Base-by-base conservation (phyloP, 2,329 filamentous ascomycete genomes). In the Verticillium dahliae region DNA sequence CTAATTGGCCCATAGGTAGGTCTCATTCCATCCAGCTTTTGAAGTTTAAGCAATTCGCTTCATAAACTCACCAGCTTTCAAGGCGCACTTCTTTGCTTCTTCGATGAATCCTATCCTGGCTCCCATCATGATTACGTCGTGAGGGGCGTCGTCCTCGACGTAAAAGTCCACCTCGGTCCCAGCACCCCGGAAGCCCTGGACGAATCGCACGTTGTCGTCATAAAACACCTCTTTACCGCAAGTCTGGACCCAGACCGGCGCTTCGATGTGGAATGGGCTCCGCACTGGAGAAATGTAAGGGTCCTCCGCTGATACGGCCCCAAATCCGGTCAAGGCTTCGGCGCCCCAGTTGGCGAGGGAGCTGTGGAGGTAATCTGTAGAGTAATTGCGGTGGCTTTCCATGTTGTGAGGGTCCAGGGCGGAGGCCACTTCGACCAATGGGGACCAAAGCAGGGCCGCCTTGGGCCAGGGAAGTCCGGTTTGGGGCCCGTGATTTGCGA, bases 401-500 rank as follows among this genome's bases (percentile, higher is more conserved):
- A 55, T 33, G 7, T 55, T 55, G 18, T 3, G 2, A 33, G 52
- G 18, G 22, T 55, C 52, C 22, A 55, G 14, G 14, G 22, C 52
- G 22, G 22, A 10, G 18, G 52, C 18, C 3, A 55, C 22, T 3
- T 55, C 22, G 22, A 31, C 22, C 52, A 22, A 55, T 18, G 52
- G 52, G 6, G 52, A 55, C 52, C 52, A 55, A 5, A 55, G 52
- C 22, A 55, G 6, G 5, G 14, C 52, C 3, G 52, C 18, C 18
- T 33, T 11, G 22, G 52, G 52, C 52, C 52, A 55, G 2, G 52
- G 52, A 15, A 55, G 18, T 3, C 14, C 22, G 22, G 14, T 31
- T 33, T 31, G 6, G 22, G 22, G 18, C 10, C 52, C 52, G 22
- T 33, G 14, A 4, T 55, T 11, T 5, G 22, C 52, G 52, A 73